Base-by-base conservation (phyloP, 768 basidiomycete species). In the Termitomyces sp. region DNA sequence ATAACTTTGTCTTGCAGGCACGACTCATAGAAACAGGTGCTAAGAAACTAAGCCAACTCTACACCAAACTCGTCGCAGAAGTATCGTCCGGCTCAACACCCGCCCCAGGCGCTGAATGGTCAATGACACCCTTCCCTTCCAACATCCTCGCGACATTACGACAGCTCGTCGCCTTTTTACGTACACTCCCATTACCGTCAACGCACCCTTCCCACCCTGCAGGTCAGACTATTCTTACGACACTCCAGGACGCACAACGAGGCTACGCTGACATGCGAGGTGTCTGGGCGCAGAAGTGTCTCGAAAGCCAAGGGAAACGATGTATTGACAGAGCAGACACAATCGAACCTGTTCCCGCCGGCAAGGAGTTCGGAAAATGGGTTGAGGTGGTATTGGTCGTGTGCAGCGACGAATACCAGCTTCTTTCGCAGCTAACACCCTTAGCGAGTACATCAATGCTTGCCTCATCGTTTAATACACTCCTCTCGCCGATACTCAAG, bases 241-340 rank as follows among this genome's bases (percentile, higher is more conserved):
- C 87, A 2, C 69, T 94, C 8, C 83, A 78, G 64, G 91, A 93
- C 20, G 89, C 90, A 6, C 90, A 91, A 70, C 78, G 79, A 56
- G 91, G 91, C 1, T 92, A 90, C 60, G 91, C 89, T 0, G 90
- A 92, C 62, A 93, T 93, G 90, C 81, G 92, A 28, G 90, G 90
- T 12, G 78, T 75, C 13, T 93, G 92, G 92, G 79, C 77, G 43
- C 80, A 80, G 60, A 90, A 87, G 65, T 88, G 89, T 54, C 69
- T 92, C 22, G 92, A 93, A 64, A 76, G 76, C 7, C 84, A 86
- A 62, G 88, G 82, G 2, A 86, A 86, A 63, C 76, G 88, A 9
- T 75, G 87, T 9, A 73, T 91, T 1, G 88, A 89, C 35, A 73
- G 88, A 13, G 84, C 87, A 1, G 88, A 90, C 57, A 86, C 80